Conservation (phyloP, 148 eudicot genomes). For the Gaultheria prostrata region DNA sequence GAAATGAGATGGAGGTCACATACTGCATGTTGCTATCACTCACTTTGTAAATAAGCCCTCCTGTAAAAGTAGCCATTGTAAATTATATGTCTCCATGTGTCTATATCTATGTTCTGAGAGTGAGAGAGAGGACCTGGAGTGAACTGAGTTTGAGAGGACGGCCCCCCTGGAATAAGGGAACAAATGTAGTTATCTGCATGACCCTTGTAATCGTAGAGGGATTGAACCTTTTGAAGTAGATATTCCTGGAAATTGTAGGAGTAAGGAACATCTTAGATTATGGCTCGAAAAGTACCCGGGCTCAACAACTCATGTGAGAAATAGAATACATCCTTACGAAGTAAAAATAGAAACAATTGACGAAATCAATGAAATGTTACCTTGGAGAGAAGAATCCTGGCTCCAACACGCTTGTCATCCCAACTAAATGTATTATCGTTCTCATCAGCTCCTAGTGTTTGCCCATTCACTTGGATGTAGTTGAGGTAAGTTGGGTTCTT, state of each 20-base stretch:
- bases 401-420: constrained; percentile 90
- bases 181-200: constrained; percentile 79
- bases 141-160: constrained; percentile 60
- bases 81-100: background rate
- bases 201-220: constrained; percentile 61
- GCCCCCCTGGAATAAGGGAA: constrained; percentile 65
- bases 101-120: background rate
- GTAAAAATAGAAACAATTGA: background rate
- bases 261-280: background rate
- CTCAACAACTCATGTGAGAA: background rate
- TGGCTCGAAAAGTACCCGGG: too few species aligned
- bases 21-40: constrained; percentile 74
- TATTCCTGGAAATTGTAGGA: constrained; percentile 37
- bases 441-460: constrained; percentile 70
- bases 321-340: background rate
- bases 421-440: constrained; percentile 76
- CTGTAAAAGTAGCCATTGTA: constrained; percentile 23
- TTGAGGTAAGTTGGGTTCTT: constrained; percentile 61
- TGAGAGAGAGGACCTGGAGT: constrained; percentile 50
- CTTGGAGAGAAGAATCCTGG: constrained; percentile 79
- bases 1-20: constrained; percentile 75
- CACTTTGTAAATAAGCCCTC: constrained; percentile 74
- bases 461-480: constrained; percentile 73
- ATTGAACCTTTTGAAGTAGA: constrained; percentile 55
- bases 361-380: constrained; percentile 20